These are phyloP conservation scores for Fusarium succisae DNA, from an alignment of 2,329 filamentous ascomycete genomes.

Conservation along the genomic window DNA sequence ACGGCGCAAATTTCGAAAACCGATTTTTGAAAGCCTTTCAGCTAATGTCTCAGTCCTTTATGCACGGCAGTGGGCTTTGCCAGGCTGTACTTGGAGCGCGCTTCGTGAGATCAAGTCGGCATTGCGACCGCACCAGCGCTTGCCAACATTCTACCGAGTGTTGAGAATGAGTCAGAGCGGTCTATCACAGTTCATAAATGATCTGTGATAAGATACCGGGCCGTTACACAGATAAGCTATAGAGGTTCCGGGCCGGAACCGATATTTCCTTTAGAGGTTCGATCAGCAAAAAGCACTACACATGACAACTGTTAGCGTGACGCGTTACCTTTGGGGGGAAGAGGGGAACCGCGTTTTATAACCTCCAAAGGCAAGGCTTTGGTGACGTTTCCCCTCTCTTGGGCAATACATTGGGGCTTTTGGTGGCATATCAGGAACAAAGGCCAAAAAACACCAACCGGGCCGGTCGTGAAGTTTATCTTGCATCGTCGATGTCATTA, in stretches of 20 bases:
- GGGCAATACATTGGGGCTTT: not conserved
- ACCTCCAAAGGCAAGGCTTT: constrained; percentile 7
- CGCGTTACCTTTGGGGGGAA: not conserved
- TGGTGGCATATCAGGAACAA: not conserved
- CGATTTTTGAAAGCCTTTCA: not conserved
- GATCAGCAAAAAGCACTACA: not conserved
- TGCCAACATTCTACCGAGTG: not conserved
- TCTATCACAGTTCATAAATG: not conserved
- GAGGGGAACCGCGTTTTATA: not conserved
- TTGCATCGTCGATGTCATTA: not conserved
- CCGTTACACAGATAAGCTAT: not conserved
- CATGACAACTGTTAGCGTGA: not conserved
- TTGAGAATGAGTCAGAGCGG: not conserved
- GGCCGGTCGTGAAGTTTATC: not conserved
- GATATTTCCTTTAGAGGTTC: not conserved
- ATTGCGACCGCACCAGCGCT: not conserved
- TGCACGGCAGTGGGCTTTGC: not conserved
- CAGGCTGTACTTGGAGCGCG: not conserved
- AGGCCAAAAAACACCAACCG: not conserved
- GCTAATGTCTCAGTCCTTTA: not conserved
- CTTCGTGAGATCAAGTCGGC: no score
- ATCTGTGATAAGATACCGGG: not conserved
- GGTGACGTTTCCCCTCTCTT: not conserved
- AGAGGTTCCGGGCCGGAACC: not conserved
- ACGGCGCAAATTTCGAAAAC: not conserved